Base-by-base conservation (phyloP, 2,329 filamentous ascomycete species). In the Penicillium sp. region DNA sequence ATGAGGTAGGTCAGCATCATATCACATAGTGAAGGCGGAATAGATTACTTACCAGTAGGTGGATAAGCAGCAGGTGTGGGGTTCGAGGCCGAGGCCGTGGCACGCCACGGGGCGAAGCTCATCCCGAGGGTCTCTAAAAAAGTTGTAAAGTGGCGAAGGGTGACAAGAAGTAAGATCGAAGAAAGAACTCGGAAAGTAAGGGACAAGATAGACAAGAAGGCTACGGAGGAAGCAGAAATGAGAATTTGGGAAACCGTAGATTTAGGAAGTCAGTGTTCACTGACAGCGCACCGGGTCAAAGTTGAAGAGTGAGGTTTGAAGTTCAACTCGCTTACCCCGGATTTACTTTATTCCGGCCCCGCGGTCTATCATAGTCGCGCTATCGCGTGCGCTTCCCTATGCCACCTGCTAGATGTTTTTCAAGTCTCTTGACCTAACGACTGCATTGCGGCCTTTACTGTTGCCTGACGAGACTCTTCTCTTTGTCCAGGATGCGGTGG, bases 401-500 rank as follows among this genome's bases (percentile, higher is more conserved):
- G 28, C 33, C 61, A 54, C 55, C 53, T 83, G 78, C 88, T 90
- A 89, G 81, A 97, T 97, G 93, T 96, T 95, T 84, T 82, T 96
- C 81, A 93, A 95, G 81, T 85, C 88, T 66, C 83, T 97, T 73
- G 93, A 99, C 76, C 84, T 99, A 68, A 99, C 94, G 53, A 96
- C 93, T 77, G 94, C 94, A 70, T 84, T 96, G 70, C 89, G 94
- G 80, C 94, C 94, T 66, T 88, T 87, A 56, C 88, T 96, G 71
- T 83, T 95, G 62, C 88, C 90, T 68, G 94, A 96, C 80, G 94
- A 99, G 82, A 88, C 90, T 63, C 81, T 97, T 49, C 82, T 99
- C 54, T 97, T 96, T 76, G 93, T 99, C 53, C 93, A 97, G 78
- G 92, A 97, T 80, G 92, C 90, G 72, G 92, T 99, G 65, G 94